Evolutionary conservation across 805 yeast genomes (phyloP), one percentile per base, ranked within the genome.

Genomic region (Candida nitratophila): DNA sequence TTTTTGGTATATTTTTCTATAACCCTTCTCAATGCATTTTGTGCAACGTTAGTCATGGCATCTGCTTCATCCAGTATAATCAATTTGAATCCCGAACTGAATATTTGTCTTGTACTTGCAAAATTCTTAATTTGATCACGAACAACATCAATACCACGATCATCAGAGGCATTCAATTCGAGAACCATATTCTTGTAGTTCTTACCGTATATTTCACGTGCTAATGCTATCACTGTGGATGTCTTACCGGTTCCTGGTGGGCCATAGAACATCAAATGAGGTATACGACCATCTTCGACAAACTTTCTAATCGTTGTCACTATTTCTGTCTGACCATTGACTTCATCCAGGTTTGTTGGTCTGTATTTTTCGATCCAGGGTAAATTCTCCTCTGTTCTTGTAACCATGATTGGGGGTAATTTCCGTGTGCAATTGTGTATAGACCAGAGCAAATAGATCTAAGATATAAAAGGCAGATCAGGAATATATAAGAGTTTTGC

Each of bases 121-220:
- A 93, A 93, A 54, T 84, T 89, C 71, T 93, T 93, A 69, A 93
- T 89, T 65, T 89, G 96, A 56, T 93, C 93, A 50, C 99, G 77
- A n/a, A 93, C 98, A 38, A 93, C 97, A 54, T 88, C 96, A 52
- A 93, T 93, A 51, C 99, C 99, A 66, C 99, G 78, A 63, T 93
- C 99, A 63, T 93, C 99, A 4, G 95, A 83, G 4, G 99, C 99
- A 65, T 93, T 93, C 62, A 93, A 73, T 60, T 93, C 99, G 44
- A 93, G 68, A 1, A 93, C 97, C 90, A 90, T 89, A 57, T 88
- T 86, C 54, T 74, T 78, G 60, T 86, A 86, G 50, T 79, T 77
- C 16, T 73, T 66, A 2, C 99, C 99, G 59, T 84, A 90, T 9
- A 90, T 77, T 56, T 89, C 96, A 45, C 79, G 71, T 1, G 97